phyloP scores from a whole-genome alignment of 2,329 filamentous ascomycete species.

The Aspergillus glaucus region DNA sequence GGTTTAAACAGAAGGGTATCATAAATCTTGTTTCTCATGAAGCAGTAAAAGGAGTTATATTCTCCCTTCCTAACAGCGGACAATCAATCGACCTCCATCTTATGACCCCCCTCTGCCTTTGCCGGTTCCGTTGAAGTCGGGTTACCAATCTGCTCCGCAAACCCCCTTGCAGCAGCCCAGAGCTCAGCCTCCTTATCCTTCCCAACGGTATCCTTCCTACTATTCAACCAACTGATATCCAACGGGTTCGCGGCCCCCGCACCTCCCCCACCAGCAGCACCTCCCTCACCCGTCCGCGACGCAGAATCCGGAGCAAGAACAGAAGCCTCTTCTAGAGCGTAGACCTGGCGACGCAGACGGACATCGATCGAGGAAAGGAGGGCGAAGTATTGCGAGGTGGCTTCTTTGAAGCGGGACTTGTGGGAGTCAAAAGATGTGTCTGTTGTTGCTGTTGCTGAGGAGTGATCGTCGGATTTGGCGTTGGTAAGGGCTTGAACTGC shows the following conservation, averaged over 20 bases:
- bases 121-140: conserved; percentile 2
- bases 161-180: conserved; percentile 56
- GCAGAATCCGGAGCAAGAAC: conserved; percentile 53
- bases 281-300: conserved; percentile 25
- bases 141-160: conserved; percentile 42
- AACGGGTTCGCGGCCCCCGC: conserved; percentile 50
- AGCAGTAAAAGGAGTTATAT: background rate
- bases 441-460: conserved; percentile 24
- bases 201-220: conserved; percentile 72
- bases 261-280: conserved; percentile 22
- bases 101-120: conserved; percentile 18
- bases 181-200: conserved; percentile 78
- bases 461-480: conserved; percentile 29
- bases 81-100: conserved; percentile 36
- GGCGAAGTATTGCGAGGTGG: conserved; percentile 58
- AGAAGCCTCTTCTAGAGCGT: conserved; percentile 72
- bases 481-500: conserved; percentile 60
- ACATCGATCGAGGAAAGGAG: conserved; percentile 70
- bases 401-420: conserved; percentile 53
- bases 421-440: conserved; percentile 47
- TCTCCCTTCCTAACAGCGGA: background rate
- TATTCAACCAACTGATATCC: conserved; percentile 87
- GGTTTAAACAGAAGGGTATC: background rate
- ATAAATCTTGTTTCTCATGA: background rate
- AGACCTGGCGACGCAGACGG: conserved; percentile 66